A percentile compares a stretch with the other conserved stretches of the same genome.
Conservation (phyloP, 2,329 filamentous ascomycete genomes). For the Fusarium devonianum region DNA sequence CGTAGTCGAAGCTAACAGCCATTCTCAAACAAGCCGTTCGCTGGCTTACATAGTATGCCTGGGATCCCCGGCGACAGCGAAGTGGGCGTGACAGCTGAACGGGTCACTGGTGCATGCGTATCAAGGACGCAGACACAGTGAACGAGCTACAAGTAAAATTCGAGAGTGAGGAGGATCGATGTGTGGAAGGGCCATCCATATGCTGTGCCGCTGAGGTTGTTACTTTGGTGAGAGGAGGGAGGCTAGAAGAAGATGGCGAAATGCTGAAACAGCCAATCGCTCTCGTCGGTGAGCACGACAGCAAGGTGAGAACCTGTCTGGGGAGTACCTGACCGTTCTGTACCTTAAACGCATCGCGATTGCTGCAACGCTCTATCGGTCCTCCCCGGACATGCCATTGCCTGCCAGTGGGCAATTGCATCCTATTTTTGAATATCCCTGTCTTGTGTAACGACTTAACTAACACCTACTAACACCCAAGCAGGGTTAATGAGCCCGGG, state of each 20-base stretch:
- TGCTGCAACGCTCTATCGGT: too few species aligned
- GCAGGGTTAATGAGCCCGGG: too few species aligned
- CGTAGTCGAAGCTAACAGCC: slow-evolving; percentile 21
- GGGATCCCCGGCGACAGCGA: slow-evolving; percentile 31
- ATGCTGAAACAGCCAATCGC: slow-evolving; percentile 1
- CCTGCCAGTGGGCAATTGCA: too few species aligned
- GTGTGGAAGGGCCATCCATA: slow-evolving; percentile 6
- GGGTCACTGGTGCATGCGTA: slow-evolving; percentile 2
- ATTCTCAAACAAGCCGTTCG: slow-evolving; percentile 26
- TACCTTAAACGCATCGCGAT: too few species aligned
- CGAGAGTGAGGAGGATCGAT: slow-evolving; percentile 27
- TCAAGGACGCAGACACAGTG: slow-evolving; percentile 9
- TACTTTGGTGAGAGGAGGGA: slow-evolving; percentile 7
- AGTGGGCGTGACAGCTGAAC: slow-evolving; percentile 24
- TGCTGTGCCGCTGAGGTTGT: slow-evolving; percentile 13
- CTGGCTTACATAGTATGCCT: slow-evolving; percentile 22
- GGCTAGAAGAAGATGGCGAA: background rate
- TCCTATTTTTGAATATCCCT: too few species aligned
- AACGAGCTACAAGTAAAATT: slow-evolving; percentile 18
- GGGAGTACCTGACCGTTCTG: too few species aligned
- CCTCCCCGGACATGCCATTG: too few species aligned
- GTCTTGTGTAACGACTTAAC: background rate
- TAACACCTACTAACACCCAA: background rate
- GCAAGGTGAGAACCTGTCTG: background rate
- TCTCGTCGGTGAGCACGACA: background rate